Percentiles rank a stretch among this genome's conserved stretches.
Conservation (phyloP, 2,329 filamentous ascomycete genomes). For the Alternaria gansuensis region DNA sequence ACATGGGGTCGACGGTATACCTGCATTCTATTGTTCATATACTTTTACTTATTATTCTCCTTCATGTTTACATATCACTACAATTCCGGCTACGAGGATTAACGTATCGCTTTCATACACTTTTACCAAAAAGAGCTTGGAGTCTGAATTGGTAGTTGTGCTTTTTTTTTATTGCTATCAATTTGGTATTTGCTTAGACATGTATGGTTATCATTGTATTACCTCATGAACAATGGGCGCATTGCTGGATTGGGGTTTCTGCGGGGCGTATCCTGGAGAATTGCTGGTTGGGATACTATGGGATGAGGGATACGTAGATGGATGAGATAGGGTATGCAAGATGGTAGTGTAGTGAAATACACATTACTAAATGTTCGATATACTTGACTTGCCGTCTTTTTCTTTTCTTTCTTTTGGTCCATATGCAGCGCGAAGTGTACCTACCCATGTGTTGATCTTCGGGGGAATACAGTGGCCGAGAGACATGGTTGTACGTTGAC, state of each 20-base stretch:
- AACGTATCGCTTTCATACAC: neutral
- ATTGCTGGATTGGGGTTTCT: neutral
- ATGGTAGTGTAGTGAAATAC: neutral
- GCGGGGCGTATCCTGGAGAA: neutral
- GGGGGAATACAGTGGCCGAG: no score
- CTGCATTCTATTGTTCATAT: conserved; percentile 41
- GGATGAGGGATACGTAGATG: neutral
- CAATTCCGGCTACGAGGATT: neutral
- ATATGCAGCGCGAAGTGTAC: no score
- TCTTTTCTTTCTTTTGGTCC: no score
- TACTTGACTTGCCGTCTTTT: no score
- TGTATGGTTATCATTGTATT: conserved; percentile 5
- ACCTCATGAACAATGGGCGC: conserved; percentile 6
- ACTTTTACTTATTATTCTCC: conserved; percentile 26
- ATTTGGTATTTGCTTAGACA: conserved; percentile 7
- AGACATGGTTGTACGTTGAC: no score
- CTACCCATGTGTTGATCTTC: no score
- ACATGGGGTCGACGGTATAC: conserved; percentile 20
- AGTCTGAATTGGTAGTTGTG: neutral
- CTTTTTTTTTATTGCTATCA: neutral
- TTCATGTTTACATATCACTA: conserved; percentile 20
- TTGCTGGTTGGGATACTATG: neutral
- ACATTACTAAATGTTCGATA: neutral
- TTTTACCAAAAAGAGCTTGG: neutral
- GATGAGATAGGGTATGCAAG: neutral